Conservation (phyloP, 768 basidiomycete genomes). For the Tricholoma flavovirens region DNA sequence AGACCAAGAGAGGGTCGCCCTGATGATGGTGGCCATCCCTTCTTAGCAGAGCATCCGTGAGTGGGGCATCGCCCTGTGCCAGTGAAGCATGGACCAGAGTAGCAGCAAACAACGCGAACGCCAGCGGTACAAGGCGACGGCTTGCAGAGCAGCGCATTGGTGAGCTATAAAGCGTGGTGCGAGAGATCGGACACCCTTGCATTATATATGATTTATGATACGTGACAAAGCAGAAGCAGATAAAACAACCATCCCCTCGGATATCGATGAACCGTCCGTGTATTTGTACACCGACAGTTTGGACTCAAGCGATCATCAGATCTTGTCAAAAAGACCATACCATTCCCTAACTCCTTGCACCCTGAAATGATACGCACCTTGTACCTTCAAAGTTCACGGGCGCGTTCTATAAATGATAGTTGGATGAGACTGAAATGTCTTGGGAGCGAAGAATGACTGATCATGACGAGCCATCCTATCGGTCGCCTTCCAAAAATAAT, state of each 20-base stretch:
- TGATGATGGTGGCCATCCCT: slow-evolving; percentile 42
- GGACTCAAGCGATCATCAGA: too few species aligned
- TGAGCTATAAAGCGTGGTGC: slow-evolving; percentile 1
- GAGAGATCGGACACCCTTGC: background rate
- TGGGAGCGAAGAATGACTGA: too few species aligned
- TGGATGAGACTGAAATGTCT: background rate
- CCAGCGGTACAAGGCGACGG: slow-evolving; percentile 4
- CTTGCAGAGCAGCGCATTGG: slow-evolving; percentile 10
- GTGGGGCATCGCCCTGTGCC: slow-evolving; percentile 1
- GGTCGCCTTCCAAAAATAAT: too few species aligned
- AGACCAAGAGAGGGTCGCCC: slow-evolving; percentile 44
- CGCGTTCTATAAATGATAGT: slow-evolving; percentile 7
- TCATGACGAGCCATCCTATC: background rate
- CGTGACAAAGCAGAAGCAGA: background rate
- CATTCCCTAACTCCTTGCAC: too few species aligned
- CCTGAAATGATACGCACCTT: too few species aligned
- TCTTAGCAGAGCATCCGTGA: slow-evolving; percentile 12
- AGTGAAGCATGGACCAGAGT: slow-evolving; percentile 14
- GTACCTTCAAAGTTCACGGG: too few species aligned
- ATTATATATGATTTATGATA: background rate
- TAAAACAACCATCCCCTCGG: too few species aligned
- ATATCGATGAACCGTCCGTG: too few species aligned
- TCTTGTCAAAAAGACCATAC: too few species aligned
- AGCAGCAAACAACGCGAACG: slow-evolving; percentile 9
- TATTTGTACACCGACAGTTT: too few species aligned